Conservation (phyloP, 495 filamentous ascomycete genomes). For the Polyplosphaeria fusca region DNA sequence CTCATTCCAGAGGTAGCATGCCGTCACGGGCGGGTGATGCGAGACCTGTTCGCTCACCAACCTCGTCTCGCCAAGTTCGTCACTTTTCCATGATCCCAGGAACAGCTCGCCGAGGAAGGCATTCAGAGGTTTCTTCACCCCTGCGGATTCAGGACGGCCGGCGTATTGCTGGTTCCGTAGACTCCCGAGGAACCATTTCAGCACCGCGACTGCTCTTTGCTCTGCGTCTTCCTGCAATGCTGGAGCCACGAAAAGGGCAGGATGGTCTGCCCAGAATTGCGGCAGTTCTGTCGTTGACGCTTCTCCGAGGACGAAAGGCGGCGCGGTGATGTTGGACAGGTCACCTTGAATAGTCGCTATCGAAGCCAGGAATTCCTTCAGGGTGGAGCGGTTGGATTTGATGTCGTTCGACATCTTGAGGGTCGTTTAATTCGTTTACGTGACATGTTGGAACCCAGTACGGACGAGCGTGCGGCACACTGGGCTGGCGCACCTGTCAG, state of each 20-base stretch:
- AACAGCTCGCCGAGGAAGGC: constrained; percentile 40
- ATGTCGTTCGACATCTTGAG: constrained; percentile 10
- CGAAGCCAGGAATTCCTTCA: constrained; percentile 18
- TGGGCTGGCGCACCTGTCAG: no score
- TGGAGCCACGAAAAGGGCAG: constrained; percentile 35
- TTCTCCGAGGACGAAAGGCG: constrained; percentile 35
- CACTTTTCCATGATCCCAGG: constrained; percentile 23
- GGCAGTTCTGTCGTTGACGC: constrained; percentile 36
- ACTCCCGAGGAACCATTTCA: constrained; percentile 36
- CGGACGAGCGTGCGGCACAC: no score
- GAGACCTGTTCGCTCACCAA: constrained; percentile 38
- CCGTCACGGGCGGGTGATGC: constrained; percentile 39
- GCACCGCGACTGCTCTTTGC: constrained; percentile 29
- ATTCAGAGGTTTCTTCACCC: constrained; percentile 39
- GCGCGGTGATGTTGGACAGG: constrained; percentile 36
- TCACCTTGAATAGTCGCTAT: constrained; percentile 22
- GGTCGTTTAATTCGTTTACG: no score
- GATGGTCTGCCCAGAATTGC: constrained; percentile 36
- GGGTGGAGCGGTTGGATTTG: constrained; percentile 8
- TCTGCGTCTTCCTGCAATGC: constrained; percentile 23
- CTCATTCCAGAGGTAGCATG: constrained; percentile 39
- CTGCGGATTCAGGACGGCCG: constrained; percentile 28
- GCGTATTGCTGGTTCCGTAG: constrained; percentile 37
- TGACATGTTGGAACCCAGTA: no score
- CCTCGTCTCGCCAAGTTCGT: constrained; percentile 18